Evolutionary conservation across 371 early-diverging fungal species (phyloP).

Genomic region (Mitosporidium daphniae): DNA sequence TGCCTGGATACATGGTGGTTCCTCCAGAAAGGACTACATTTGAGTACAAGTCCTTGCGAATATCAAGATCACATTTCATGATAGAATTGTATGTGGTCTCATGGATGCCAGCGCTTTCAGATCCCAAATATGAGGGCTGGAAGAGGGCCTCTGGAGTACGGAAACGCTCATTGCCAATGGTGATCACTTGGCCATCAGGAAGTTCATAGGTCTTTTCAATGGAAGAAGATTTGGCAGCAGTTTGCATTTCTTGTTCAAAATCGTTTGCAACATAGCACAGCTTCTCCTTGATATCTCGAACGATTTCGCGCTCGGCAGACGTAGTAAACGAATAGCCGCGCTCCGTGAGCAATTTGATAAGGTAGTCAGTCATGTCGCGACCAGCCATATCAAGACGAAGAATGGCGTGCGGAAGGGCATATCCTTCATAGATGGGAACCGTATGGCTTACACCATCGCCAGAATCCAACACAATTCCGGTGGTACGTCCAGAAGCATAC

Average conservation of each 20-base stretch:
- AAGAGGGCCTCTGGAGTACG: constrained; percentile 96
- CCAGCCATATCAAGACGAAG: constrained; percentile 73
- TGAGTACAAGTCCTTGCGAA: constrained; percentile 72
- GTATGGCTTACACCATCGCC: constrained; percentile 99
- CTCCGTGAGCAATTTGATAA: constrained; percentile 83
- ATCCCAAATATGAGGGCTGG: constrained; percentile 71
- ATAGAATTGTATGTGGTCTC: constrained; percentile 75
- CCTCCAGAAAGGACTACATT: constrained; percentile 79
- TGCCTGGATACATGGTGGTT: constrained; percentile 14
- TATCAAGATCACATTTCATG: constrained; percentile 88
- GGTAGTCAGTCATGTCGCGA: constrained; percentile 89
- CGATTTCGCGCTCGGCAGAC: constrained; percentile 97
- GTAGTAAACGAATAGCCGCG: constrained; percentile 94
- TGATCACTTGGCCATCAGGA: constrained; percentile 95
- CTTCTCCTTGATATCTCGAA: constrained; percentile 99
- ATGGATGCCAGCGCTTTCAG: constrained; percentile 63
- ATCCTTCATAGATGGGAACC: constrained; percentile 99
- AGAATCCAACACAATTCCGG: constrained; percentile 98
- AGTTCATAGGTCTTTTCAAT: constrained; percentile 90
- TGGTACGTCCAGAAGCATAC: constrained; percentile 95
- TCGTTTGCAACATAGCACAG: constrained; percentile 92
- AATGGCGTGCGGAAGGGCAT: constrained; percentile 86
- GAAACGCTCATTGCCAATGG: constrained; percentile 86
- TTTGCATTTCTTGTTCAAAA: constrained; percentile 89
- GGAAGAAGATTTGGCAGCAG: constrained; percentile 52